Evolutionary conservation across 176 grass and related monocot genomes (phyloP), one percentile per base, ranked within the genome.

Genomic region (Typha latifolia): DNA sequence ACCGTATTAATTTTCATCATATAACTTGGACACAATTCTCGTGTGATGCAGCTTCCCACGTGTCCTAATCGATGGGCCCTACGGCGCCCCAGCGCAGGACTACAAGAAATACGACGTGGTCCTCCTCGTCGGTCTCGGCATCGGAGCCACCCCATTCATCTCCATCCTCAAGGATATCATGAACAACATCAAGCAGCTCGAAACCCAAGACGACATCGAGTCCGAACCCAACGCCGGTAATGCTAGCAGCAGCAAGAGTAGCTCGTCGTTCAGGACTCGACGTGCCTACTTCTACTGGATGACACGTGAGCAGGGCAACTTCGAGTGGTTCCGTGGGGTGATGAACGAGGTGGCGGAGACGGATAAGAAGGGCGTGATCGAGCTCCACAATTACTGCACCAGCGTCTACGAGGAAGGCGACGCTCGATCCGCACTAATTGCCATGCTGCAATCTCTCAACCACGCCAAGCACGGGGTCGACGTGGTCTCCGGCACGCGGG

Each of bases 281-380:
- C 77, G 85, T 15, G 93, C 85, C 65, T 92, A 97, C 74, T 97
- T 89, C 76, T 97, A 97, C 66, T 97, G 93, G 93, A 85, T 97
- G 48, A 97, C 93, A 5, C 80, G 88, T 49, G 93, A 97, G 56
- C 82, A 97, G 76, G 93, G 89, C 15, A 92, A 88, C 0, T 97
- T 97, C 14, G 93, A 97, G 24, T 97, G 93, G 93, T 97, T 97
- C 76, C 73, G 85, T 52, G 93, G 93, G 34, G 86, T 97, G 61
- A 91, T 97, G 93, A 85, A 92, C 49, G 93, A 97, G 67, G 93
- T 97, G 51, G 81, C 93, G 19, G 93, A 97, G 79, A 90, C 79
- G 51, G 93, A 97, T 61, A 90, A 68, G 66, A 68, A 78, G 3
- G 82, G 88, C 5, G 88, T 92, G 12, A 97, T 97, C 56, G 93